These are phyloP conservation scores for Phlebopus sp. DNA, from an alignment of 1,284 basidiomycete genomes.

Conservation along the genomic window DNA sequence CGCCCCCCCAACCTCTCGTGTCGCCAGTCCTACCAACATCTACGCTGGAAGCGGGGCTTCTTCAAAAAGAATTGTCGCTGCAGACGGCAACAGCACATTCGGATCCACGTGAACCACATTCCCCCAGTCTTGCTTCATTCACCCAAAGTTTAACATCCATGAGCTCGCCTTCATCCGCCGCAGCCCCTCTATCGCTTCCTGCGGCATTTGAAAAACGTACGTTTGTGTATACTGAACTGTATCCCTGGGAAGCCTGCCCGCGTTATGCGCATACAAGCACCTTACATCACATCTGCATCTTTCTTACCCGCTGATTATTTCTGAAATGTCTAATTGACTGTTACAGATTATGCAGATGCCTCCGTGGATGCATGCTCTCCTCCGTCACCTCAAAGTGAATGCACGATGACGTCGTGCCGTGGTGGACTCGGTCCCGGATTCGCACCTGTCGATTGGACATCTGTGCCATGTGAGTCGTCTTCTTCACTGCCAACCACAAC, in stretches of 20 bases:
- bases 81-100: neutral
- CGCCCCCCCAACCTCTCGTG: neutral
- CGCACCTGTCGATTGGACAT: conserved; percentile 12
- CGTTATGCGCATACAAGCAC: neutral
- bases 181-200: neutral
- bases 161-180: neutral
- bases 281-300: neutral
- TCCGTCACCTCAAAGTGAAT: neutral
- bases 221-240: neutral
- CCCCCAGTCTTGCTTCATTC: too few relatives aligned
- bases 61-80: neutral
- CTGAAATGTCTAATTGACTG: neutral
- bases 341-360: conserved; percentile 13
- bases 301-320: neutral
- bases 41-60: neutral
- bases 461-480: conserved; percentile 6
- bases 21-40: neutral
- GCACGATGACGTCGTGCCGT: neutral
- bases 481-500: neutral
- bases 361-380: conserved; percentile 14
- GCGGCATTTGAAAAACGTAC: conserved; percentile 8
- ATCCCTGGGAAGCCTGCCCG: neutral
- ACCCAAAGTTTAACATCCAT: too few relatives aligned
- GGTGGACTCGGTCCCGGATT: conserved; percentile 2
- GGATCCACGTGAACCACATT: neutral